Evolutionary conservation across 805 yeast species (phyloP).

Genomic region (Starmerella vaccinii): DNA sequence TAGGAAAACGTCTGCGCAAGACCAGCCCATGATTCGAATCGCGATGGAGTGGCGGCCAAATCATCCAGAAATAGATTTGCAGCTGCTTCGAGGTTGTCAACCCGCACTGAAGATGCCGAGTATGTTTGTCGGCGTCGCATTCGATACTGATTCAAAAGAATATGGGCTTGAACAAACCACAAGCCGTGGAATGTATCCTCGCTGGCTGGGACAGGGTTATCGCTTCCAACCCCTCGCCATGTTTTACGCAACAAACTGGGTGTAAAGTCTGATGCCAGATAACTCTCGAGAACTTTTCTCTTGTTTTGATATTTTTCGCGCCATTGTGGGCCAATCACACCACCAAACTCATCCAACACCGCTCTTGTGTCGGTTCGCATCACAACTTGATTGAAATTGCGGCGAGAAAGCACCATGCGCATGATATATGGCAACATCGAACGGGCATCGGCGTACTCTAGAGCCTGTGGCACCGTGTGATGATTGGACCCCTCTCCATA

Average conservation of each 20-base stretch:
- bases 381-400: constrained; percentile 48
- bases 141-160: constrained; percentile 58
- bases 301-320: neutral
- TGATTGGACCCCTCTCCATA: constrained; percentile 60
- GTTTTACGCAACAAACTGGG: constrained; percentile 2
- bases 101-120: constrained; percentile 40
- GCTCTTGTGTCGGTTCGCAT: constrained; percentile 59
- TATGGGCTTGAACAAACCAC: constrained; percentile 58
- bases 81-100: constrained; percentile 70
- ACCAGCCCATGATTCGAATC: constrained; percentile 80
- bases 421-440: constrained; percentile 41
- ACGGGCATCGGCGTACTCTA: constrained; percentile 37
- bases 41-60: constrained; percentile 49
- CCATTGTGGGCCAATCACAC: neutral
- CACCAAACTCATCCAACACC: constrained; percentile 45
- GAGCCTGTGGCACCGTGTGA: constrained; percentile 35
- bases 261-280: constrained; percentile 16
- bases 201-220: constrained; percentile 22
- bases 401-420: constrained; percentile 44
- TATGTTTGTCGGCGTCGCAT: constrained; percentile 67
- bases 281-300: constrained; percentile 5
- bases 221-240: constrained; percentile 12
- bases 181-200: constrained; percentile 44
- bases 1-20: constrained; percentile 70
- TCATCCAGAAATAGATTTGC: constrained; percentile 57